These are phyloP conservation scores for Elongisporangium anandrum DNA, from an alignment of 352 stramenopile species.

Conservation along the genomic window DNA sequence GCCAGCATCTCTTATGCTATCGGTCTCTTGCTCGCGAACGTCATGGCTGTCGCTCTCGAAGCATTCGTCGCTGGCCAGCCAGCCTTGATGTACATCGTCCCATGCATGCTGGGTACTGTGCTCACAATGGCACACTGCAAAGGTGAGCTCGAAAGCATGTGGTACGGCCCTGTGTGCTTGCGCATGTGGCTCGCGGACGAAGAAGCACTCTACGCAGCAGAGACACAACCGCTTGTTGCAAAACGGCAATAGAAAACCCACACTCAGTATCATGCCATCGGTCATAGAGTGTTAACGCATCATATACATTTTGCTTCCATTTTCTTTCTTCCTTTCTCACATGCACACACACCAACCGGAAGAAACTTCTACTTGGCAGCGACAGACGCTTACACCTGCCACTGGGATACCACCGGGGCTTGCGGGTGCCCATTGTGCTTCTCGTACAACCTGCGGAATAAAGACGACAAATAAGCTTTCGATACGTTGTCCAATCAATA, in stretches of 20 bases:
- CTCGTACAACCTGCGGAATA: not conserved
- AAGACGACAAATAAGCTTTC: not conserved
- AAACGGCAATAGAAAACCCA: not conserved
- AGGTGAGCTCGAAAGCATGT: conserved; percentile 67
- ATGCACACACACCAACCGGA: not conserved
- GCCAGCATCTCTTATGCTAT: conserved; percentile 78
- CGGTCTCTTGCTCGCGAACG: conserved; percentile 90
- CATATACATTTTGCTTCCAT: not conserved
- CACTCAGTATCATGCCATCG: not conserved
- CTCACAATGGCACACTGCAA: conserved; percentile 42
- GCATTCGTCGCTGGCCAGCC: conserved; percentile 87
- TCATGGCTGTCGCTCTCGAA: conserved; percentile 89
- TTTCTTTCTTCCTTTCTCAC: not conserved
- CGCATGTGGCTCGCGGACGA: conserved; percentile 9
- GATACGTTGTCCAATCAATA: not conserved
- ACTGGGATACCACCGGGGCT: not conserved
- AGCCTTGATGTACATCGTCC: conserved; percentile 95
- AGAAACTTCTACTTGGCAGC: not conserved
- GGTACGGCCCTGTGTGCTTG: conserved; percentile 54
- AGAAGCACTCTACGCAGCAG: not conserved
- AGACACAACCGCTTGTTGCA: conserved; percentile 9
- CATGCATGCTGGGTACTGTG: conserved; percentile 76
- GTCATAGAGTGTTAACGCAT: not conserved
- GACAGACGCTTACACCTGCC: not conserved
- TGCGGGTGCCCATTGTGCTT: not conserved